Conservation (phyloP, 2,329 filamentous ascomycete genomes). For the Penicillium sp. region DNA sequence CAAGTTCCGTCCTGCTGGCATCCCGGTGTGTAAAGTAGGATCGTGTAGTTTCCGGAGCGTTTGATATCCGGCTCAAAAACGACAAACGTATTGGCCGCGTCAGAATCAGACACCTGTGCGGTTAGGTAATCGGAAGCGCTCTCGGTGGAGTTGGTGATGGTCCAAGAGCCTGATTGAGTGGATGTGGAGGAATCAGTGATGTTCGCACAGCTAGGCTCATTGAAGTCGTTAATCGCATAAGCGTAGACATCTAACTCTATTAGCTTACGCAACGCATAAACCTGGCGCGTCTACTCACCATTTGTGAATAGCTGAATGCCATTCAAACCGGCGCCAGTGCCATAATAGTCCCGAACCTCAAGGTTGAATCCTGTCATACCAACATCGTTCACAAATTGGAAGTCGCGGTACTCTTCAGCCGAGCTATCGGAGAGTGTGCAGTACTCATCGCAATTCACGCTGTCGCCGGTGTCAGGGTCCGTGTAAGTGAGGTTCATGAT, state of each 20-base stretch:
- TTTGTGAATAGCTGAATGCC: slow-evolving; percentile 88
- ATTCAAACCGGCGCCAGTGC: slow-evolving; percentile 79
- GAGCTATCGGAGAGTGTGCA: slow-evolving; percentile 81
- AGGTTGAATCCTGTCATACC: slow-evolving; percentile 88
- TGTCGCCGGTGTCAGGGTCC: slow-evolving; percentile 72
- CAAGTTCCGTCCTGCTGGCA: slow-evolving; percentile 83
- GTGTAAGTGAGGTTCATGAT: slow-evolving; percentile 96
- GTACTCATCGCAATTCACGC: slow-evolving; percentile 74
- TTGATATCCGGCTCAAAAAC: slow-evolving; percentile 76
- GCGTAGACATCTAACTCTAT: slow-evolving; percentile 68
- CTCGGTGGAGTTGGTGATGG: slow-evolving; percentile 65
- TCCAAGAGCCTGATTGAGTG: slow-evolving; percentile 76
- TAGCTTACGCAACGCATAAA: slow-evolving; percentile 17
- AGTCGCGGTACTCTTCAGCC: slow-evolving; percentile 77
- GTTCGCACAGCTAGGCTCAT: slow-evolving; percentile 80
- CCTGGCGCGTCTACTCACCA: slow-evolving; percentile 43
- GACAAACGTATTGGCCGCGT: slow-evolving; percentile 67
- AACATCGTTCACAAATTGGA: slow-evolving; percentile 83
- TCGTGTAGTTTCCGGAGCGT: slow-evolving; percentile 87
- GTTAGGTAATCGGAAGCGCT: slow-evolving; percentile 80
- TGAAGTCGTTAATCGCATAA: slow-evolving; percentile 85
- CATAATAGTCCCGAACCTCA: slow-evolving; percentile 87
- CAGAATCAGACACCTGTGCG: slow-evolving; percentile 64
- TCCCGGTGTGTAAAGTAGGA: slow-evolving; percentile 91
- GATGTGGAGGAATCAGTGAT: slow-evolving; percentile 68